Base-by-base conservation (phyloP, 1,284 basidiomycete species). In the Leccinum huronense region DNA sequence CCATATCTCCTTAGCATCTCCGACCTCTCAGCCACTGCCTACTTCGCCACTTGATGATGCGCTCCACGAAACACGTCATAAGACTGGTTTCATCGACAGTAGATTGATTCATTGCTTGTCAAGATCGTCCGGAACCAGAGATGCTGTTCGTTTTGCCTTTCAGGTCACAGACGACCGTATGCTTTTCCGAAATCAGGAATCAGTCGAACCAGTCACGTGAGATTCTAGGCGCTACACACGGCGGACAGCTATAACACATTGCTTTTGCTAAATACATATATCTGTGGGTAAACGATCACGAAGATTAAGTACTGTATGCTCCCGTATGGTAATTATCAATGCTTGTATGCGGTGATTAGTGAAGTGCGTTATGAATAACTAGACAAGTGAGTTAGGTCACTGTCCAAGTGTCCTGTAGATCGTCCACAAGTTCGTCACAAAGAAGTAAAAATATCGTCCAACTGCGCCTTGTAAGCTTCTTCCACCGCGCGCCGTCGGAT, bases 401-500 rank as follows among this genome's bases (percentile, higher is more conserved):
- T 60, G 33, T 57, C n/a, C 53, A 6, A 60, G 36, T 38, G 60
- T 60, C 45, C 33, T 51, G 19, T 13, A 51, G 23, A 55, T 55
- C 30, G 53, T 55, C 27, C 53, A 14, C 6, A 48, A 36, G 30
- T 34, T 58, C 36, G 31, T 67, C 62, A 74, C 59, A 75, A 59
- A 59, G 72, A 68, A 64, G 65, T 76, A 68, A 84, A 87, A 34
- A 86, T 78, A 61, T 75, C 70, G 70, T 89, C 86, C n/a, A 89
- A 78, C 56, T 81, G 76, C 27, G 68, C 67, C 70, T 79, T 80
- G 76, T 83, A 87, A 9, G 76, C 67, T 53, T 86, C 84, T 73
- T 89, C 87, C 33, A 88, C 86, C 23, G 85, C 86, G 64, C 79
- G 80, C 64, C 87, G 82, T 57, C 88, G 80, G 67, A 89, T 85